Conservation (phyloP, 2,329 filamentous ascomycete genomes). For the Cladosporium cucumerinum region DNA sequence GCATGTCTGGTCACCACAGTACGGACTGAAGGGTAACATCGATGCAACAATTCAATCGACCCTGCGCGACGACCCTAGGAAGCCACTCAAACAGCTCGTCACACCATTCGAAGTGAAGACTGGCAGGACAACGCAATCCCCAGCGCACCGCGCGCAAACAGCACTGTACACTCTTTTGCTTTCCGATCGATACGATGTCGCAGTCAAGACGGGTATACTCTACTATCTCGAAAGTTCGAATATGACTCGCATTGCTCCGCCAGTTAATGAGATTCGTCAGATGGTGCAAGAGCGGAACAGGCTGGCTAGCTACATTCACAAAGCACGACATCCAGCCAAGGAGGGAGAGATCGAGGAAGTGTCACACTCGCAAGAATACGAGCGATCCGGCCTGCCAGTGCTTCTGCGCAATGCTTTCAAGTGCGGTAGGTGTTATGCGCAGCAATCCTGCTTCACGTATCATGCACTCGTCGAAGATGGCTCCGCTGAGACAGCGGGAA, state of each 20-base stretch:
- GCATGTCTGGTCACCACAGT: constrained; percentile 97
- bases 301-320: constrained; percentile 75
- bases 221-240: constrained; percentile 94
- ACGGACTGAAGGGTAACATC: constrained; percentile 94
- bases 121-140: constrained; percentile 72
- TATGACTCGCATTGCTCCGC: constrained; percentile 77
- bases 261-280: constrained; percentile 84
- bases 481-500: constrained; percentile 73
- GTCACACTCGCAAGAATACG: constrained; percentile 30
- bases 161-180: constrained; percentile 89
- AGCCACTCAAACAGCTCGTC: constrained; percentile 61
- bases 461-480: constrained; percentile 87
- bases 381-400: constrained; percentile 75
- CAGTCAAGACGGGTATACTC: constrained; percentile 83
- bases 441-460: constrained; percentile 86
- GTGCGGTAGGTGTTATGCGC: constrained; percentile 86
- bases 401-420: constrained; percentile 80
- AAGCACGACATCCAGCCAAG: constrained; percentile 25
- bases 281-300: constrained; percentile 97
- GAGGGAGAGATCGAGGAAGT: constrained; percentile 22
- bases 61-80: constrained; percentile 66
- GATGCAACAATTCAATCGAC: constrained; percentile 91
- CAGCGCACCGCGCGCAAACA: constrained; percentile 86
- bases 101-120: constrained; percentile 97
- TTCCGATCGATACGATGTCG: constrained; percentile 90